A percentile compares a stretch with the other conserved stretches of the same genome.
Evolutionary conservation across 2,329 filamentous ascomycete genomes (phyloP).

Genomic region (Ophiostoma angusticollis): DNA sequence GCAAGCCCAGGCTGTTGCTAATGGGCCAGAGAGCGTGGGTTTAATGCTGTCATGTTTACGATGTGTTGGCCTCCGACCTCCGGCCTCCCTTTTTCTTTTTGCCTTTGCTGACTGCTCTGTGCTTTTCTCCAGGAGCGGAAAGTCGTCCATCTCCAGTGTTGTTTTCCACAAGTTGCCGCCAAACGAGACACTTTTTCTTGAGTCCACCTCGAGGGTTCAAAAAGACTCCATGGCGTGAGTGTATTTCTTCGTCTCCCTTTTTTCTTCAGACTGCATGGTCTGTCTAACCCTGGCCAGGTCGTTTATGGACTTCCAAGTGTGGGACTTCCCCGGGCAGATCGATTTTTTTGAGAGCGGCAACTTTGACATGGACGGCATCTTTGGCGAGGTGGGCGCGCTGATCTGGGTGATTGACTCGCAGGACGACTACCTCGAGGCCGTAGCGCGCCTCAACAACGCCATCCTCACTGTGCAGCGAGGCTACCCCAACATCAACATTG

Average conservation of each 20-base stretch:
- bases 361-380: conserved; percentile 87
- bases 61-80: too few relatives aligned
- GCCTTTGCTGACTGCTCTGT: background rate
- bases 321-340: conserved; percentile 92
- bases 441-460: conserved; percentile 73
- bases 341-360: conserved; percentile 76
- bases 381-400: conserved; percentile 82
- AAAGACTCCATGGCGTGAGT: conserved; percentile 90
- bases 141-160: conserved; percentile 95
- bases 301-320: conserved; percentile 98
- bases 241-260: background rate
- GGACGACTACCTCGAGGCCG: conserved; percentile 90
- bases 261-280: too few relatives aligned
- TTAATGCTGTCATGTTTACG: too few relatives aligned
- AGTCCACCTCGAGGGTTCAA: conserved; percentile 87
- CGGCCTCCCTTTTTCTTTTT: background rate
- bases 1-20: conserved; percentile 73
- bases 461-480: conserved; percentile 79
- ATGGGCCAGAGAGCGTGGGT: conserved; percentile 97
- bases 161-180: conserved; percentile 98
- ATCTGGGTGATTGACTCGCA: conserved; percentile 99
- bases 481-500: conserved; percentile 90
- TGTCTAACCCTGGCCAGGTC: conserved; percentile 43
- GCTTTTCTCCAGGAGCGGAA: conserved; percentile 60
- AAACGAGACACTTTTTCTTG: conserved; percentile 88